phyloP scores from a whole-genome alignment of 2,329 filamentous ascomycete genomes.

The Mariannaea sp. region DNA sequence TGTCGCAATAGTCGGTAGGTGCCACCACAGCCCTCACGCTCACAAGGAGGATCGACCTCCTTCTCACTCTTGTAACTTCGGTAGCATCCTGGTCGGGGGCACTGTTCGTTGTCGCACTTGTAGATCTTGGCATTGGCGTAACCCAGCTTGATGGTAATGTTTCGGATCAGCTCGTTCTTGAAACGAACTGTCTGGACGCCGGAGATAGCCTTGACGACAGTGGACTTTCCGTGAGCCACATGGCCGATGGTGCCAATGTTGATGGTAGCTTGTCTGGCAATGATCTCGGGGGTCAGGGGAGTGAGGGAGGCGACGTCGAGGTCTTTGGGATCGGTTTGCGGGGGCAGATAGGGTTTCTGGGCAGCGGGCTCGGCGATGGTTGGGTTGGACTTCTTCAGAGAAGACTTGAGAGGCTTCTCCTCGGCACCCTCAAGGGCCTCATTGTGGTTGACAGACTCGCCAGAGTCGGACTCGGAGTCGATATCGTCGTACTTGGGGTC shows the following conservation, averaged over 20 bases:
- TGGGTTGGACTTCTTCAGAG: slow-evolving; percentile 74
- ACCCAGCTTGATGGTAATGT: slow-evolving; percentile 99
- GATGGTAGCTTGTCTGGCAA: slow-evolving; percentile 96
- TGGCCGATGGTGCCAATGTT: slow-evolving; percentile 99
- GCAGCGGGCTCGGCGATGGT: slow-evolving; percentile 62
- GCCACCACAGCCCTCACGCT: slow-evolving; percentile 87
- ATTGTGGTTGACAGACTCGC: slow-evolving; percentile 66
- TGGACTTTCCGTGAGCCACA: slow-evolving; percentile 98
- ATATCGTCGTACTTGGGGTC: slow-evolving; percentile 72
- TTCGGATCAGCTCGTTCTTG: slow-evolving; percentile 99
- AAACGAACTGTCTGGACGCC: slow-evolving; percentile 98
- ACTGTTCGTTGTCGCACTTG: slow-evolving; percentile 91
- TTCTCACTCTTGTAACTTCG: slow-evolving; percentile 98
- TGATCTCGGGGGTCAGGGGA: slow-evolving; percentile 93
- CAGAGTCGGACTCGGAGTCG: slow-evolving; percentile 71
- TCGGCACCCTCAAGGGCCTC: slow-evolving; percentile 61
- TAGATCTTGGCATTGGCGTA: slow-evolving; percentile 99
- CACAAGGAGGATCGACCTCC: slow-evolving; percentile 94
- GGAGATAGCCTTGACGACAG: slow-evolving; percentile 98
- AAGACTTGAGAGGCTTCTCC: slow-evolving; percentile 77
- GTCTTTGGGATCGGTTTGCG: slow-evolving; percentile 90
- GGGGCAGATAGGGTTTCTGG: slow-evolving; percentile 64
- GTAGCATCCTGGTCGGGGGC: slow-evolving; percentile 94
- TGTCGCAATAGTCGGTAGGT: slow-evolving; percentile 88
- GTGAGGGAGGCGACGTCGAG: slow-evolving; percentile 81